phyloP scores from a whole-genome alignment of 73 alveolate species.

The Tetrahymena thermophila region DNA sequence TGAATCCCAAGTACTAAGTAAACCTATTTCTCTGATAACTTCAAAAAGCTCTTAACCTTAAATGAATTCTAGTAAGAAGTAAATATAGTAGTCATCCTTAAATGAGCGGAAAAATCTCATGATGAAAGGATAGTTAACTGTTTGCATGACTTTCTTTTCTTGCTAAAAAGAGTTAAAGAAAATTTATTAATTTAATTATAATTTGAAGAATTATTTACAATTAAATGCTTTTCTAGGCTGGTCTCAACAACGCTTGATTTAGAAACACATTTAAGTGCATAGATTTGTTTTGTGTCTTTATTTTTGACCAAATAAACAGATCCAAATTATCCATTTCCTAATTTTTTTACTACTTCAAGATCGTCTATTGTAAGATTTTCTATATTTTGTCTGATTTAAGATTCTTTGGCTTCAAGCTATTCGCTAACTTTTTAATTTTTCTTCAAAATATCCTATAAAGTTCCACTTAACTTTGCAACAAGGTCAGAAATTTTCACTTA shows the following conservation, averaged over 20 bases:
- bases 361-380: constrained; percentile 42
- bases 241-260: constrained; percentile 40
- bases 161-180: not conserved
- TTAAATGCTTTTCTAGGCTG: constrained; percentile 33
- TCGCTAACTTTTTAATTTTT: not conserved
- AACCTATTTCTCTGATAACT: constrained; percentile 58
- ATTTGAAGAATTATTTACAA: not conserved
- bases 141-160: constrained; percentile 43
- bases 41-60: constrained; percentile 65
- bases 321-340: constrained; percentile 58
- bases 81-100: constrained; percentile 51
- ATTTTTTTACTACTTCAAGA: constrained; percentile 35
- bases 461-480: not conserved
- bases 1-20: constrained; percentile 33
- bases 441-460: not conserved
- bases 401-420: not conserved
- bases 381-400: constrained; percentile 22
- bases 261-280: constrained; percentile 55
- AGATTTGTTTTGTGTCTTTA: constrained; percentile 9
- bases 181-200: not conserved
- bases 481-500: not conserved
- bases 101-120: constrained; percentile 58
- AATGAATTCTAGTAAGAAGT: constrained; percentile 46
- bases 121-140: constrained; percentile 54
- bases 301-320: constrained; percentile 44